Percentiles rank a stretch among this genome's conserved stretches.
phyloP scores from a whole-genome alignment of 306 rosid genomes.

The Dryas octopetala region DNA sequence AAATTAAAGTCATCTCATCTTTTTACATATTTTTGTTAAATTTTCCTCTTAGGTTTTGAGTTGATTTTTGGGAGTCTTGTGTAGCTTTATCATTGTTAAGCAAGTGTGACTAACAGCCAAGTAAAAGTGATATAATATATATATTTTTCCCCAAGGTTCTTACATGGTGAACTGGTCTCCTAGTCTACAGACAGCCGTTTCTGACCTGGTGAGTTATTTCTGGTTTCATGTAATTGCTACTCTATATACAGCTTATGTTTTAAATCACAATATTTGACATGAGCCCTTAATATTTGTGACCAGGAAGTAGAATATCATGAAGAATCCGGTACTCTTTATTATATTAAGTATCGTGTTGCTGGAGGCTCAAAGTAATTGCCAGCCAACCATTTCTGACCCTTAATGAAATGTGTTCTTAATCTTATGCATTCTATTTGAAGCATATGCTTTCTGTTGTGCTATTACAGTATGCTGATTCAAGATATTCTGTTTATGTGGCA shows the following conservation, averaged over 20 bases:
- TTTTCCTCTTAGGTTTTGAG: neutral
- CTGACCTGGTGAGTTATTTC: conserved; percentile 69
- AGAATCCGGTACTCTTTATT: conserved; percentile 81
- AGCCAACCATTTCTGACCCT: neutral
- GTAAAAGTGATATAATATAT: neutral
- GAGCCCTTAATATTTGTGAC: conserved; percentile 32
- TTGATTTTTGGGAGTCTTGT: neutral
- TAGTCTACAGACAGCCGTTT: conserved; percentile 89
- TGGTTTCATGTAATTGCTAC: conserved; percentile 9
- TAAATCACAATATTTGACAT: conserved; percentile 17
- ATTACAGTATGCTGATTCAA: neutral
- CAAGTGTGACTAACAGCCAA: neutral
- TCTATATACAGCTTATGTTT: conserved; percentile 18
- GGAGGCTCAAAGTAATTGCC: conserved; percentile 54
- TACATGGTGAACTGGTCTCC: conserved; percentile 99
- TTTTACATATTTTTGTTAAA: neutral
- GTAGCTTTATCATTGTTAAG: neutral
- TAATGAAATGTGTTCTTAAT: conserved; percentile 2
- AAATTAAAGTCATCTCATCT: neutral
- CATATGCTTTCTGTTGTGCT: neutral
- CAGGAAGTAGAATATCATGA: conserved; percentile 98
- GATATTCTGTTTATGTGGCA: neutral
- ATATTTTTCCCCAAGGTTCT: conserved; percentile 51
- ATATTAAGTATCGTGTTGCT: conserved; percentile 88
- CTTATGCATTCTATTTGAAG: neutral